Percentiles rank a stretch among this genome's conserved stretches.
These are phyloP conservation scores for Apiospora kogelbergensis DNA, from an alignment of 2,329 filamentous ascomycete species.

Conservation along the genomic window DNA sequence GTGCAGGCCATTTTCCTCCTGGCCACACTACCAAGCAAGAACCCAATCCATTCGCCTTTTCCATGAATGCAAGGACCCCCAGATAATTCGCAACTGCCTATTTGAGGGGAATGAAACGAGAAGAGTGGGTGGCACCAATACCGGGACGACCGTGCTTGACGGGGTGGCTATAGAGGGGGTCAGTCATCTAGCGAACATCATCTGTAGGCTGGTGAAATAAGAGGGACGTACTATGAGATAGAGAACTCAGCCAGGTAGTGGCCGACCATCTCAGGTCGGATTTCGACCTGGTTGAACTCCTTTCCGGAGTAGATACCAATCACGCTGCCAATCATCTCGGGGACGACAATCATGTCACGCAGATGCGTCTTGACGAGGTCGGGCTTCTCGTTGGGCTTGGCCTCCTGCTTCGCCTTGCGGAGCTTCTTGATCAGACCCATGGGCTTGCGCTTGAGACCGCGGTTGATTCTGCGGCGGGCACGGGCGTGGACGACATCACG, in stretches of 20 bases:
- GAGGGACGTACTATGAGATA: slow-evolving; percentile 85
- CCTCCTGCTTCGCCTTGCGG: slow-evolving; percentile 98
- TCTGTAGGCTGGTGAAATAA: not conserved
- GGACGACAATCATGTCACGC: slow-evolving; percentile 99
- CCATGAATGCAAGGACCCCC: slow-evolving; percentile 60
- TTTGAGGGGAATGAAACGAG: slow-evolving; percentile 99
- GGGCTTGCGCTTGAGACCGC: slow-evolving; percentile 98
- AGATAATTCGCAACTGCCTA: slow-evolving; percentile 60
- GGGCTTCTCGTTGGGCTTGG: slow-evolving; percentile 99
- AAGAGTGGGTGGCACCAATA: slow-evolving; percentile 99
- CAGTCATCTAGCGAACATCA: slow-evolving; percentile 36
- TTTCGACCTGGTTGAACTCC: slow-evolving; percentile 99
- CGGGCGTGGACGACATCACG: slow-evolving; percentile 99
- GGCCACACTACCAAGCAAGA: slow-evolving; percentile 45
- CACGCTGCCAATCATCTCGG: slow-evolving; percentile 99
- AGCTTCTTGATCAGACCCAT: slow-evolving; percentile 99
- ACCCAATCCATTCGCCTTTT: slow-evolving; percentile 58
- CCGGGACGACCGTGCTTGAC: slow-evolving; percentile 99
- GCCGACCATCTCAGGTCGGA: slow-evolving; percentile 99
- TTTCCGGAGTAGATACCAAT: slow-evolving; percentile 99
- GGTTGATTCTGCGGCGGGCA: slow-evolving; percentile 98
- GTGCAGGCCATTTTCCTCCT: slow-evolving; percentile 29
- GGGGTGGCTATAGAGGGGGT: slow-evolving; percentile 74
- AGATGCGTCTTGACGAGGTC: slow-evolving; percentile 99
- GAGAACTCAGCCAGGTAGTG: slow-evolving; percentile 99